Conservation (phyloP, 495 filamentous ascomycete genomes). For the Aspergillus ostianus region DNA sequence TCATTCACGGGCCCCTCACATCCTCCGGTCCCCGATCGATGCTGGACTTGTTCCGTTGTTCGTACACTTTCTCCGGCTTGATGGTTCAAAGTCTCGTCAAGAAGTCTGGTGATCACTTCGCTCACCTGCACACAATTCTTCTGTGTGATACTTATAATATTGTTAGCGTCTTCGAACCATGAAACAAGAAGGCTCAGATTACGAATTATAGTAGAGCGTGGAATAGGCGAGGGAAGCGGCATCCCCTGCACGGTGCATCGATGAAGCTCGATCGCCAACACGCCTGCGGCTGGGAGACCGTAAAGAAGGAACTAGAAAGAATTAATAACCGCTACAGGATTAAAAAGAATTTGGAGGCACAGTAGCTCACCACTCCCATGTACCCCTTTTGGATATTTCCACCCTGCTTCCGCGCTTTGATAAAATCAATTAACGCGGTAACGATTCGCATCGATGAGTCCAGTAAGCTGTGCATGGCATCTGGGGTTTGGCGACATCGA, state of each 20-base stretch:
- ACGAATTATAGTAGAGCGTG: conserved; percentile 2
- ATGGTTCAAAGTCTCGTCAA: conserved; percentile 2
- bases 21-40: neutral
- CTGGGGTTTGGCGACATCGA: neutral
- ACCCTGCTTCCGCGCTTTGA: neutral
- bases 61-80: neutral
- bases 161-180: conserved; percentile 1
- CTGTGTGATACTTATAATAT: neutral
- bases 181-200: conserved; percentile 1
- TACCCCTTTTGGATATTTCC: neutral
- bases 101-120: neutral
- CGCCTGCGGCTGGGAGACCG: neutral
- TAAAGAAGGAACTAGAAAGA: neutral
- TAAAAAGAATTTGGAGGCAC: neutral
- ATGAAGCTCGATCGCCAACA: neutral
- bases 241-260: neutral
- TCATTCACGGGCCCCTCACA: neutral
- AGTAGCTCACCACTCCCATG: neutral
- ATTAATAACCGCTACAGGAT: neutral
- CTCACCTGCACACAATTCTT: conserved; percentile 3
- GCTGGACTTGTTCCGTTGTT: neutral
- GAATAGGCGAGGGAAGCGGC: neutral
- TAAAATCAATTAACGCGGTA: neutral
- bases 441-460: neutral
- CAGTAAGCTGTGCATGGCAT: neutral